Evolutionary conservation across 306 rosid genomes (phyloP), one percentile per base, ranked within the genome.

Genomic region (Rosa multiflora): DNA sequence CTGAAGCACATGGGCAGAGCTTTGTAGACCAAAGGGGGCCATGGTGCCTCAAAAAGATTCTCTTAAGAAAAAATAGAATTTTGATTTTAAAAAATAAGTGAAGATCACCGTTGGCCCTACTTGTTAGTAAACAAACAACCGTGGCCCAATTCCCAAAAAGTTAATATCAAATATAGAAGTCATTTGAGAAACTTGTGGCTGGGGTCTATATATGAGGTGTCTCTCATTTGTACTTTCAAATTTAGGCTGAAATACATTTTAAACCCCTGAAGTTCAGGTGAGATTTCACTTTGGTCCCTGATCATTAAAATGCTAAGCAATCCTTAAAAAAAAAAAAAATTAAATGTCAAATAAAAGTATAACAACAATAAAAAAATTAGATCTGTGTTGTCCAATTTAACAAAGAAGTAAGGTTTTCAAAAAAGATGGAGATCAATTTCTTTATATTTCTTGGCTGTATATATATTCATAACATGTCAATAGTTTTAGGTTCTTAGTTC

Each of bases 261-360:
- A 35, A 35, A 8, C 69, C 70, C 37, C 70, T 64, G 46, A 35
- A 64, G 46, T 64, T 64, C 46, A 64, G 20, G 70, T 64, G n/a
- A 62, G 43, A 15, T 17, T 64, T 64, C 42, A 64, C 21, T 14
- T 15, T 64, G 46, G 70, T 35, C 46, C 70, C 21, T 37, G 23
- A 37, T 18, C 70, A 39, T 17, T 21, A 5, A 59, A 62, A 26
- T 62, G 3, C 20, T 26, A 62, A 35, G 44, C 70, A 35, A 35
- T 64, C 21, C 8, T 64, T 14, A 18, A 26, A 59, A 23, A 51
- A 59, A 23, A 51, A 53, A 6, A 53, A 20, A 14, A 5, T 49
- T 52, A 35, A 48, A 53, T 37, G 12, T 52, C 35, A 20, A 39
- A 37, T 7, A 9, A 51, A 18, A 35, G 8, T 26, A 71, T 61